These are phyloP conservation scores for Apiospora sp. DNA, from an alignment of 2,329 filamentous ascomycete genomes.

Conservation along the genomic window DNA sequence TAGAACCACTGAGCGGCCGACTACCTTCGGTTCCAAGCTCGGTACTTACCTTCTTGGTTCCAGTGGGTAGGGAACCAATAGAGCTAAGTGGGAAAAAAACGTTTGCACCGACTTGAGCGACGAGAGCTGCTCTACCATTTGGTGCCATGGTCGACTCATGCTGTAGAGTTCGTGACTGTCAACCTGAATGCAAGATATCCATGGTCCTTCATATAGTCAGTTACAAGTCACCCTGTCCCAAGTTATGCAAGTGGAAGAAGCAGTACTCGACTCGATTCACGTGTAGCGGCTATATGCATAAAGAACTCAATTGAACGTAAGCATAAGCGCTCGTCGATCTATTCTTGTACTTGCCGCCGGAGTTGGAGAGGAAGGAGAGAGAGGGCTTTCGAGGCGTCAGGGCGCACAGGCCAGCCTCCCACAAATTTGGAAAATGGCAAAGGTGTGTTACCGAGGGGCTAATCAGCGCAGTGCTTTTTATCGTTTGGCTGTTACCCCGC, in stretches of 20 bases:
- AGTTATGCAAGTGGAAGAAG: neutral
- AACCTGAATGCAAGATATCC: neutral
- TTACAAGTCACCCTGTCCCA: neutral
- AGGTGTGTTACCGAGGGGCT: conserved; percentile 18
- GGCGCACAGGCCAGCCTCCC: conserved; percentile 3
- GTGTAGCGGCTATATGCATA: neutral
- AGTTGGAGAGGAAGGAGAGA: neutral
- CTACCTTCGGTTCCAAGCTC: neutral
- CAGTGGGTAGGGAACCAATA: neutral
- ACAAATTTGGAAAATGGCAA: conserved; percentile 20
- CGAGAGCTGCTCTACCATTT: neutral
- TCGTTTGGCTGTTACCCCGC: conserved; percentile 14
- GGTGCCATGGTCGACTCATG: no score
- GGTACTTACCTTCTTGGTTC: neutral
- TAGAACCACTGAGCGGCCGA: neutral
- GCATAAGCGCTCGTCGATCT: no score
- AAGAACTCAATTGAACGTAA: neutral
- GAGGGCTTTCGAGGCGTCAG: conserved; percentile 15
- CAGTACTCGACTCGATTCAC: neutral
- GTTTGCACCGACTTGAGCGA: neutral
- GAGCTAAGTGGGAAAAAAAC: neutral
- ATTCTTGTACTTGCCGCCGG: neutral
- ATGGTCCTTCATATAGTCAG: neutral
- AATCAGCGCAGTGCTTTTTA: neutral
- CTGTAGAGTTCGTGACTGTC: neutral